phyloP scores from a whole-genome alignment of 2,329 filamentous ascomycete genomes.

The Colletotrichum lentis region DNA sequence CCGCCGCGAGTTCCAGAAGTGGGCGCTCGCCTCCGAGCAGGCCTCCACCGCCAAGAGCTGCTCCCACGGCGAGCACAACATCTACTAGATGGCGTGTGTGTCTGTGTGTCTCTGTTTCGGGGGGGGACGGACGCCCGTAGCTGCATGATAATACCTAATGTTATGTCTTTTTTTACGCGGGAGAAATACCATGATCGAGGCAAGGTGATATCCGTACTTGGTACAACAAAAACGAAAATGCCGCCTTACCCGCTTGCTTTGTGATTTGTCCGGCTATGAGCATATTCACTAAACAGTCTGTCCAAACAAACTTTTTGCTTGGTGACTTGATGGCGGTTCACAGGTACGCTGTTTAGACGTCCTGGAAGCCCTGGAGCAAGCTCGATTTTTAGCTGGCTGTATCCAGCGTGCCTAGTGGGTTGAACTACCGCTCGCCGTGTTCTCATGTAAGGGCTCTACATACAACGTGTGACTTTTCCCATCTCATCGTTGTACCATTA shows the following conservation, averaged over 20 bases:
- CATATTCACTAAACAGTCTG: too few species aligned
- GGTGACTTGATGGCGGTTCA: too few species aligned
- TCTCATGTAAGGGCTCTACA: too few species aligned
- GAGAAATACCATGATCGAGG: not conserved
- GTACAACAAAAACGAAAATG: not conserved
- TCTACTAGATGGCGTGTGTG: not conserved
- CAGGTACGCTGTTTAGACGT: not conserved
- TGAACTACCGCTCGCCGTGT: too few species aligned
- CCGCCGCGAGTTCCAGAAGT: conserved; percentile 39
- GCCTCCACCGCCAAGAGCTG: conserved; percentile 36
- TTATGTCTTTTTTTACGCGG: not conserved
- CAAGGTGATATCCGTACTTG: not conserved
- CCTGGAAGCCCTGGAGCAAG: not conserved
- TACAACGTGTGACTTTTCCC: too few species aligned
- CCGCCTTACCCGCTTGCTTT: too few species aligned
- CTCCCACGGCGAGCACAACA: conserved; percentile 29
- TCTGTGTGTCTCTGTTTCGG: too few species aligned
- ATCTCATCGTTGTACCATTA: too few species aligned
- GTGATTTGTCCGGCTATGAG: too few species aligned
- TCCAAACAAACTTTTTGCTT: too few species aligned
- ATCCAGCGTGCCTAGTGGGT: not conserved
- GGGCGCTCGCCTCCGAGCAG: conserved; percentile 37
- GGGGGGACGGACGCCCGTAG: not conserved
- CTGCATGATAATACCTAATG: conserved; percentile 11
- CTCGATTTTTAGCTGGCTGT: not conserved